Conservation (phyloP, 2,329 filamentous ascomycete genomes). For the Macrophomina pseudophaseolina region DNA sequence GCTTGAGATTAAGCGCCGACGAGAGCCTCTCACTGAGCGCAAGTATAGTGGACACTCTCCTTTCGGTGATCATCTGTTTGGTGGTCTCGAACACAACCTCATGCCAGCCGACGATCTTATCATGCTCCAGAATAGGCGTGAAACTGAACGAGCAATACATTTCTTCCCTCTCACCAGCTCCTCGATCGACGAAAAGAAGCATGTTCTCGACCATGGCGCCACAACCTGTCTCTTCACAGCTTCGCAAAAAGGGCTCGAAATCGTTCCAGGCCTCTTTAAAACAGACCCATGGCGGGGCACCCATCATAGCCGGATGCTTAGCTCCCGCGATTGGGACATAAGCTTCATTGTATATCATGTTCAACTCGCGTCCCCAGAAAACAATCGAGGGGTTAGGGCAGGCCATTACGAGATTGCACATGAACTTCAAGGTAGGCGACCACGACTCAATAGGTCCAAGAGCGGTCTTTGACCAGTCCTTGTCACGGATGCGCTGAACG, state of each 20-base stretch:
- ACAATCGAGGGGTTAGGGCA: constrained; percentile 62
- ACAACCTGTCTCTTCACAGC: constrained; percentile 23
- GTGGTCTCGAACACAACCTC: constrained; percentile 27
- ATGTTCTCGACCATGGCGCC: constrained; percentile 28
- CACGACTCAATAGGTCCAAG: constrained; percentile 75
- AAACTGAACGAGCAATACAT: constrained; percentile 28
- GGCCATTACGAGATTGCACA: constrained; percentile 76
- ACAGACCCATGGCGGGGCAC: constrained; percentile 64
- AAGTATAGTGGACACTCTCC: constrained; percentile 23
- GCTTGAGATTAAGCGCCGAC: constrained; percentile 2
- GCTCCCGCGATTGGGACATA: constrained; percentile 70
- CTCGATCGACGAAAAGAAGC: constrained; percentile 25
- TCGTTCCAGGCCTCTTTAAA: constrained; percentile 75
- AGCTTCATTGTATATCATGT: constrained; percentile 70
- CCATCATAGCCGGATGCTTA: constrained; percentile 75
- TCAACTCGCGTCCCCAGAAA: constrained; percentile 61
- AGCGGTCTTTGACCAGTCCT: constrained; percentile 73
- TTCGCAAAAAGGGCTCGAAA: constrained; percentile 48
- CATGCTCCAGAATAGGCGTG: constrained; percentile 25
- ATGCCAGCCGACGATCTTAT: constrained; percentile 26
- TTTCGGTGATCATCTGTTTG: constrained; percentile 27
- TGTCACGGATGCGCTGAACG: constrained; percentile 69
- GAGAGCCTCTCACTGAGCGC: constrained; percentile 22
- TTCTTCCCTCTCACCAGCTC: constrained; percentile 23
- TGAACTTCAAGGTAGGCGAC: constrained; percentile 70